Base-by-base conservation (phyloP, 2,329 filamentous ascomycete genomes). In the Ilyonectria robusta region DNA sequence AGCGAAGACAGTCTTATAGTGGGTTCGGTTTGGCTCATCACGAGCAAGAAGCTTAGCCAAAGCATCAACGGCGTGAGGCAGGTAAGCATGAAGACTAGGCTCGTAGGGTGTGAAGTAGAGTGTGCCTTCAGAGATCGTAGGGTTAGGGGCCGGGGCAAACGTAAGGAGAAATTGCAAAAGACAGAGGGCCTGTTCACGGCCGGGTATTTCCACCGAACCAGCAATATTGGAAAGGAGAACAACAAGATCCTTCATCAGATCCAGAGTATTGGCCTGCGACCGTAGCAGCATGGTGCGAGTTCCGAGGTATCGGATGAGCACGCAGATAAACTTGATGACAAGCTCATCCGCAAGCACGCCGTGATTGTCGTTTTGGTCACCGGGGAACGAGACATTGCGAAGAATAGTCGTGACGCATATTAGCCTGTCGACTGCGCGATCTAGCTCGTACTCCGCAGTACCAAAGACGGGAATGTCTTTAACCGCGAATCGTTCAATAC, bases 171-270 rank as follows among this genome's bases (percentile, higher is more conserved):
- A 97, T 77, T 97, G 92, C 44, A 99, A 84, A 7, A 98, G 85
- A 75, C 93, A 94, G 44, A 94, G 85, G 0, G 95, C 95, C 78
- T 98, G 95, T 77, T 98, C 95, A 69, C 93, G 91, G 21, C 92
- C 92, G 1, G 94, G 92, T 44, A 99, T 85, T 76, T 95, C 92
- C 59, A 98, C 88, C 10, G 89, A 88, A 53, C 93, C 90, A 8
- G 94, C 91, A 54, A 97, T 89, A 79, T 99, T 98, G 63, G 95
- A 98, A 61, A 99, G 85, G 72, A 97, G 90, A 17, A 94, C 92
- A 65, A 98, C 89, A 33, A 94, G 85, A 79, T 99, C 96, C 82
- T 99, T 99, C 93, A 98, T 97, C 75, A 98, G 95, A 80, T 99
- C 96, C 71, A 98, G 84, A 0, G 93, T 96, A 80, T 98, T 97